Percentiles rank a stretch among this genome's conserved stretches.
Evolutionary conservation across 148 eudicot genomes (phyloP).

Genomic region (Heliosperma pusillum): DNA sequence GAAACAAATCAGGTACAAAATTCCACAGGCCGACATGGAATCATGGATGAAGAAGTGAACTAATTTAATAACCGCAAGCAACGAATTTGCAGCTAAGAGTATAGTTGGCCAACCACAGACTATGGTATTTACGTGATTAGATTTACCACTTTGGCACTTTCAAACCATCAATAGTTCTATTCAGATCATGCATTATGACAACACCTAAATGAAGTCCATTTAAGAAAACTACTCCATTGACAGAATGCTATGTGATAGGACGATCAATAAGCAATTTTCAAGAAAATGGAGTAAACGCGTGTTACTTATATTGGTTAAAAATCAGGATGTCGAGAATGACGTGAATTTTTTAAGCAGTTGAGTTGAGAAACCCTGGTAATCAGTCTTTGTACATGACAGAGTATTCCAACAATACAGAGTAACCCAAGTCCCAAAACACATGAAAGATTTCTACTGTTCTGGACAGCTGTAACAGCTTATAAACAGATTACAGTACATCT

Average conservation of each 20-base stretch:
- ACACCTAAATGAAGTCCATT: neutral
- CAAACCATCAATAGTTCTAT: neutral
- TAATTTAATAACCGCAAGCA: neutral
- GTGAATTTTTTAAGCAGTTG: neutral
- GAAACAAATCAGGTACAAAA: neutral
- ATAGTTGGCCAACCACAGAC: slow-evolving; percentile 8
- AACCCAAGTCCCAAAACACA: slow-evolving; percentile 5
- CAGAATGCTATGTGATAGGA: neutral
- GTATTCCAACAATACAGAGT: neutral
- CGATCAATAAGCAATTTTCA: neutral
- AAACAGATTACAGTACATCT: neutral
- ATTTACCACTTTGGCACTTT: neutral
- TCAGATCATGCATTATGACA: slow-evolving; percentile 1
- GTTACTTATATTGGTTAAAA: neutral
- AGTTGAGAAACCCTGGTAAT: neutral
- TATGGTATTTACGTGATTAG: neutral
- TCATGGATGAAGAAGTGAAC: neutral
- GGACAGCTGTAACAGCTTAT: slow-evolving; percentile 7
- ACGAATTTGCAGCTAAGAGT: neutral
- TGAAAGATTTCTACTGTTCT: neutral
- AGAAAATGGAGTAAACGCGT: too few relatives aligned
- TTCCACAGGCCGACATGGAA: neutral
- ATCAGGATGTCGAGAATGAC: neutral
- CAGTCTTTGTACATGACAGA: neutral
- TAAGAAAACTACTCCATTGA: neutral